Evolutionary conservation across 345 rosid species (phyloP).

Genomic region (Salix exigua): DNA sequence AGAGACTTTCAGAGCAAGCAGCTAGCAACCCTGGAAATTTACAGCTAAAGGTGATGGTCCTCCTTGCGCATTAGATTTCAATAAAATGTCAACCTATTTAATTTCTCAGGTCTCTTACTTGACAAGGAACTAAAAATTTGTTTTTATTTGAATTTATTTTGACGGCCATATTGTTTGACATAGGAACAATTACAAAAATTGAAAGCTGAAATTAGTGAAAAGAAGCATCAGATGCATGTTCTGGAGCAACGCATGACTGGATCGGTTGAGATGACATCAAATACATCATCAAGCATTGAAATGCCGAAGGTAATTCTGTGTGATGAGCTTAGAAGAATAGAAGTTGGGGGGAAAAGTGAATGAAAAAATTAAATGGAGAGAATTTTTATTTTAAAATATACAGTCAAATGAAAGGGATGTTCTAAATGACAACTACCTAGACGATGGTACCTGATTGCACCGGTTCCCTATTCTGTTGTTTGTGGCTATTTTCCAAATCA

Average conservation of each 20-base stretch:
- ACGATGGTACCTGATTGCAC: too few relatives aligned
- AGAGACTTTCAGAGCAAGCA: slow-evolving; percentile 56
- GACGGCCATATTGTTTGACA: slow-evolving; percentile 14
- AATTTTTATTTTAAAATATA: too few relatives aligned
- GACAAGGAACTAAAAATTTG: neutral
- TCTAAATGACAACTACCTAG: too few relatives aligned
- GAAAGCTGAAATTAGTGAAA: slow-evolving; percentile 59
- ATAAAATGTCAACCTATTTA: neutral
- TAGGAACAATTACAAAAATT: slow-evolving; percentile 55
- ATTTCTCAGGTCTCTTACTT: neutral
- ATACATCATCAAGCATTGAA: slow-evolving; percentile 35
- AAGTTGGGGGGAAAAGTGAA: too few relatives aligned
- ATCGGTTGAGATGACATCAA: slow-evolving; percentile 43
- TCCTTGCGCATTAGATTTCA: neutral
- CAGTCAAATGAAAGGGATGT: too few relatives aligned
- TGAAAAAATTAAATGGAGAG: too few relatives aligned
- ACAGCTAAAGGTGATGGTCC: slow-evolving; percentile 37
- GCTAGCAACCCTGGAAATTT: slow-evolving; percentile 44
- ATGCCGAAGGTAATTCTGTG: slow-evolving; percentile 43
- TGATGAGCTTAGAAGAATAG: neutral
- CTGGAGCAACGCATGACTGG: slow-evolving; percentile 61
- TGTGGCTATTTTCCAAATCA: neutral
- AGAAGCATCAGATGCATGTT: slow-evolving; percentile 54
- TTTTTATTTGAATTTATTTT: neutral
- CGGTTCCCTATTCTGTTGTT: too few relatives aligned